Evolutionary conservation across 2,329 filamentous ascomycete genomes (phyloP).

Genomic region (Fusarium goolgardi): DNA sequence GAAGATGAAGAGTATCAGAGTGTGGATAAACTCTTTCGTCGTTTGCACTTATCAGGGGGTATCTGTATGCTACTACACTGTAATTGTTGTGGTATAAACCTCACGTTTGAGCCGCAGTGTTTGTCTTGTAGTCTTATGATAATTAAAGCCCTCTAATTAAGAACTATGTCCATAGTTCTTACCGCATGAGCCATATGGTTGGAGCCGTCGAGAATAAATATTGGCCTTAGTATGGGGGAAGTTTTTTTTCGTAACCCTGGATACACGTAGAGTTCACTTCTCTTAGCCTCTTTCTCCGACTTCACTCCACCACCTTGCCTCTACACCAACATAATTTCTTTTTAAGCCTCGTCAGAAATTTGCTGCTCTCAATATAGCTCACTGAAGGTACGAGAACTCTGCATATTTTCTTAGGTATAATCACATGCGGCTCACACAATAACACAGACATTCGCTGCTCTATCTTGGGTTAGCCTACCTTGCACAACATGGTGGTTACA

Average conservation of each 20-base stretch:
- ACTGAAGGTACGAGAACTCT: not conserved
- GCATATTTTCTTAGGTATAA: not conserved
- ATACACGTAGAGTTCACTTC: not conserved
- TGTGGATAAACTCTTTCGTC: not conserved
- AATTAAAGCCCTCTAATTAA: not conserved
- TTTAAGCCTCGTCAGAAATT: not conserved
- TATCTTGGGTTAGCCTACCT: conserved; percentile 4
- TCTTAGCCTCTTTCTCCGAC: not conserved
- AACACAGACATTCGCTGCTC: conserved; percentile 8
- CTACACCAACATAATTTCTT: not conserved
- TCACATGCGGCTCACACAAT: conserved; percentile 5
- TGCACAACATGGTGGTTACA: conserved; percentile 16
- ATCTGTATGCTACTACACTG: not conserved
- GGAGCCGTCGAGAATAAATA: not conserved
- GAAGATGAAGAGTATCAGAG: not conserved
- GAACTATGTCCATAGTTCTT: not conserved
- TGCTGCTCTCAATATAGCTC: not conserved
- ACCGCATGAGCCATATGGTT: conserved; percentile 5
- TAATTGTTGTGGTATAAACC: not conserved
- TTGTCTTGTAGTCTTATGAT: not conserved
- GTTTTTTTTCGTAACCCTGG: not conserved
- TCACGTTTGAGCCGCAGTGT: not conserved
- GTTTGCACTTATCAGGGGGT: not conserved
- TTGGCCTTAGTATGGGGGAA: not conserved
- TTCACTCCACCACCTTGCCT: not conserved